Evolutionary conservation across 441 rosid genomes (phyloP).

Genomic region (Bocquillonia castaneifolia): DNA sequence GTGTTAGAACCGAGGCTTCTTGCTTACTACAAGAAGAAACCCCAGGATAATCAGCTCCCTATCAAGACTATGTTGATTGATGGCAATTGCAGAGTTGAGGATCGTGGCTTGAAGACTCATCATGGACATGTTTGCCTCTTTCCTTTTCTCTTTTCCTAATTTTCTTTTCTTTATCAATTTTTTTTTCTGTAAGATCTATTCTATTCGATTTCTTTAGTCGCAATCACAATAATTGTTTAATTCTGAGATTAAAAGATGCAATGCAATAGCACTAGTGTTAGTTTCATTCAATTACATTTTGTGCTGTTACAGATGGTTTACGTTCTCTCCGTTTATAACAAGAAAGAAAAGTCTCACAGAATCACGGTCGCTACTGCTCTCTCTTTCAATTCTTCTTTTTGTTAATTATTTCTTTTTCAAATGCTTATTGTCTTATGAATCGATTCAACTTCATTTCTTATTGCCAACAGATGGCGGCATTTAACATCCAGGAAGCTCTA

Average conservation of each 20-base stretch:
- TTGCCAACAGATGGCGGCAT: slow-evolving; percentile 99
- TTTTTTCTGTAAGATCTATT: not conserved
- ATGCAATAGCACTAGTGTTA: too few relatives aligned
- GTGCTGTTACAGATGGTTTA: slow-evolving; percentile 80
- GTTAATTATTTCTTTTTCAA: too few relatives aligned
- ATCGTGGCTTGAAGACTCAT: slow-evolving; percentile 98
- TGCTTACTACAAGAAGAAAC: slow-evolving; percentile 95
- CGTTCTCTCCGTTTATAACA: slow-evolving; percentile 86
- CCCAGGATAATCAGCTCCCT: slow-evolving; percentile 93
- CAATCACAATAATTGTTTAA: too few relatives aligned
- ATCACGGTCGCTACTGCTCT: slow-evolving; percentile 54
- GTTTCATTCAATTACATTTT: not conserved
- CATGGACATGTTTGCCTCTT: slow-evolving; percentile 80
- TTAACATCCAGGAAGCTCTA: slow-evolving; percentile 94
- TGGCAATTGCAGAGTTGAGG: slow-evolving; percentile 98
- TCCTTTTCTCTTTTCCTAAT: not conserved
- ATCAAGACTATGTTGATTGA: slow-evolving; percentile 91
- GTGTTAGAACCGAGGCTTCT: slow-evolving; percentile 86
- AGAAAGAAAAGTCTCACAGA: slow-evolving; percentile 84
- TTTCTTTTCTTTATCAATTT: not conserved
- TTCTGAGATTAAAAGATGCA: too few relatives aligned
- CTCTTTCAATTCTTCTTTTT: slow-evolving; percentile 16
- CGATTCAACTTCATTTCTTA: too few relatives aligned
- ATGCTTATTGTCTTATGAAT: too few relatives aligned
- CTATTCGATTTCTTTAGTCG: not conserved